Evolutionary conservation across 768 basidiomycete genomes (phyloP).

Genomic region (Rhodotorula diobovata): DNA sequence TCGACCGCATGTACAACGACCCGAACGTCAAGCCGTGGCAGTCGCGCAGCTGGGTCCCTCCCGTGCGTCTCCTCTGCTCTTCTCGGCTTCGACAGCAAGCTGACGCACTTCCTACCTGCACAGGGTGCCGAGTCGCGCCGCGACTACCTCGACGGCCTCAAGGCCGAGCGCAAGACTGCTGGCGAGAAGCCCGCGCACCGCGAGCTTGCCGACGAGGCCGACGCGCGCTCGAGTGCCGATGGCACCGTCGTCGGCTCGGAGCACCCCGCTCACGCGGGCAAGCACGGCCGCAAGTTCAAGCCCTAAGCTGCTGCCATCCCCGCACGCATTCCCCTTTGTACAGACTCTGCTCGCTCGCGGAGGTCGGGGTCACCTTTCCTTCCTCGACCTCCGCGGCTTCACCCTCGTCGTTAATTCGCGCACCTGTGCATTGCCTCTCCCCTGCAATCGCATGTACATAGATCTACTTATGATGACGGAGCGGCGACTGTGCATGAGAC

Average conservation of each 20-base stretch:
- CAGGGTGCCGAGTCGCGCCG: conserved; percentile 22
- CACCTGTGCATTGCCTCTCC: too few relatives aligned
- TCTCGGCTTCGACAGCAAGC: neutral
- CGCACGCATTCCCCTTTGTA: too few relatives aligned
- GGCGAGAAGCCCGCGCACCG: conserved; percentile 29
- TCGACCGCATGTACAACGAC: conserved; percentile 48
- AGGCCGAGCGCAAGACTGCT: conserved; percentile 17
- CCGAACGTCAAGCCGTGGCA: conserved; percentile 65
- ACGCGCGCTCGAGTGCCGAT: conserved; percentile 5
- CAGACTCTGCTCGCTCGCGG: neutral
- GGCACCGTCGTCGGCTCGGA: conserved; percentile 19
- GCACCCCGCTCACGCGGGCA: neutral
- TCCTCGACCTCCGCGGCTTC: too few relatives aligned
- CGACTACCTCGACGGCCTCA: conserved; percentile 15
- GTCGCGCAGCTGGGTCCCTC: conserved; percentile 57
- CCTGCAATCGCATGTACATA: too few relatives aligned
- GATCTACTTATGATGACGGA: too few relatives aligned
- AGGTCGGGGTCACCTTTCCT: too few relatives aligned
- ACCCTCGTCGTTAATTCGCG: too few relatives aligned
- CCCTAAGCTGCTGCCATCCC: neutral
- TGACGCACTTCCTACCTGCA: neutral
- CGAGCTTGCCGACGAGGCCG: conserved; percentile 31
- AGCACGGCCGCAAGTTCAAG: conserved; percentile 9
- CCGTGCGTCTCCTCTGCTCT: neutral
- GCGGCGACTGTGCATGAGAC: too few relatives aligned